These are phyloP conservation scores for Penicillium concentricum DNA, from an alignment of 2,329 filamentous ascomycete genomes.

Conservation along the genomic window DNA sequence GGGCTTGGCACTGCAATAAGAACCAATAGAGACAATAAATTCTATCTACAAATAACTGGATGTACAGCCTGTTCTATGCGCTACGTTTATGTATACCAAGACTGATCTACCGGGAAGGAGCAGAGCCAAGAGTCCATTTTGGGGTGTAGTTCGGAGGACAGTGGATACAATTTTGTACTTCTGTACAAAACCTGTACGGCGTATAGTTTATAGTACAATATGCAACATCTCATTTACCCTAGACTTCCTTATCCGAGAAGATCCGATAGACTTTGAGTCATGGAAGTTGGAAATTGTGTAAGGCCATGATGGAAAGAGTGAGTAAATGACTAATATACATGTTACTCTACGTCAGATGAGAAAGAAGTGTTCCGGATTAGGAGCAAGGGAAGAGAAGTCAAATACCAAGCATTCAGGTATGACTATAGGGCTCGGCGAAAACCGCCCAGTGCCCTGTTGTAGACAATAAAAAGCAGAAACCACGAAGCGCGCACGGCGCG, in stretches of 20 bases:
- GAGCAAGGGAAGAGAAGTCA: constrained; percentile 2
- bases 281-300: not conserved
- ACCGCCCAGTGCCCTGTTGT: not conserved
- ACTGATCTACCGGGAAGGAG: constrained; percentile 10
- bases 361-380: not conserved
- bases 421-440: constrained; percentile 4
- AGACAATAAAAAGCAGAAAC: not conserved
- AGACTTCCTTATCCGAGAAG: constrained; percentile 1
- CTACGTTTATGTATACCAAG: constrained; percentile 6
- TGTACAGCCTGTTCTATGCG: not conserved
- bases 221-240: not conserved
- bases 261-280: constrained; percentile 4
- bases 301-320: not conserved
- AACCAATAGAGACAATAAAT: not conserved
- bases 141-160: not conserved
- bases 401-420: constrained; percentile 11
- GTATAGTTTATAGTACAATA: not conserved
- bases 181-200: not conserved
- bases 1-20: not conserved
- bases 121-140: constrained; percentile 8
- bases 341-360: constrained; percentile 9
- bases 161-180: constrained; percentile 4
- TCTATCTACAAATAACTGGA: not conserved
- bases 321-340: constrained; percentile 3
- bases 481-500: constrained; percentile 4